phyloP scores from a whole-genome alignment of 768 basidiomycete genomes.

The Leccinum sublutescens region DNA sequence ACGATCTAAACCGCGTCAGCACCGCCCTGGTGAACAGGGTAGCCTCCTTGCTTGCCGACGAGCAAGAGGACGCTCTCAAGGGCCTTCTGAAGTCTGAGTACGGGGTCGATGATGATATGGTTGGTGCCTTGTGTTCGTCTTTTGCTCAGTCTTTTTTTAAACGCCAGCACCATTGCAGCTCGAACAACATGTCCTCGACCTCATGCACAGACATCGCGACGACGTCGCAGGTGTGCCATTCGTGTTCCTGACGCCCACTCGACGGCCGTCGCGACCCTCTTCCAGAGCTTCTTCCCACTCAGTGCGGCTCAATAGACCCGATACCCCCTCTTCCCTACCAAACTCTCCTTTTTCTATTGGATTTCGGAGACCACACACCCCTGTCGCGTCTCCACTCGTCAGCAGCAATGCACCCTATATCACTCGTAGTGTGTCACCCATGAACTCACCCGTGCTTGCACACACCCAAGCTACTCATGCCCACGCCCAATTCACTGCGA shows the following conservation, averaged over 20 bases:
- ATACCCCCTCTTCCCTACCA: conserved; percentile 74
- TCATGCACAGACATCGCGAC: conserved; percentile 95
- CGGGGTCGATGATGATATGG: conserved; percentile 66
- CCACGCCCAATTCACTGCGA: conserved; percentile 68
- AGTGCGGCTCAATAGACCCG: conserved; percentile 65
- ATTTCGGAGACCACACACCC: conserved; percentile 79
- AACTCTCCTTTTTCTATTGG: conserved; percentile 72
- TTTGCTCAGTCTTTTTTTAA: conserved; percentile 11
- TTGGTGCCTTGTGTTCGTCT: conserved; percentile 35
- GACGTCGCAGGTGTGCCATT: conserved; percentile 81
- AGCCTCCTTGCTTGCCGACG: conserved; percentile 68
- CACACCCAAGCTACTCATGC: conserved; percentile 54
- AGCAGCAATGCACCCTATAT: conserved; percentile 55
- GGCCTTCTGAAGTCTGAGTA: conserved; percentile 65
- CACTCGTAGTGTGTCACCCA: conserved; percentile 52
- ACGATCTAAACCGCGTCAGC: conserved; percentile 53
- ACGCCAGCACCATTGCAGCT: conserved; percentile 43
- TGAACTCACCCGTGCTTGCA: conserved; percentile 64
- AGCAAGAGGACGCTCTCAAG: conserved; percentile 88
- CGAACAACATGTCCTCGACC: conserved; percentile 86
- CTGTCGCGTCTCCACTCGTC: conserved; percentile 74
- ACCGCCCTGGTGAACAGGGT: conserved; percentile 67
- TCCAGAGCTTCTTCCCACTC: conserved; percentile 77
- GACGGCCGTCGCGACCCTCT: conserved; percentile 78
- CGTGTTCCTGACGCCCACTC: conserved; percentile 75